These are phyloP conservation scores for Epichloe festucae DNA, from an alignment of 2,329 filamentous ascomycete genomes.

Conservation along the genomic window DNA sequence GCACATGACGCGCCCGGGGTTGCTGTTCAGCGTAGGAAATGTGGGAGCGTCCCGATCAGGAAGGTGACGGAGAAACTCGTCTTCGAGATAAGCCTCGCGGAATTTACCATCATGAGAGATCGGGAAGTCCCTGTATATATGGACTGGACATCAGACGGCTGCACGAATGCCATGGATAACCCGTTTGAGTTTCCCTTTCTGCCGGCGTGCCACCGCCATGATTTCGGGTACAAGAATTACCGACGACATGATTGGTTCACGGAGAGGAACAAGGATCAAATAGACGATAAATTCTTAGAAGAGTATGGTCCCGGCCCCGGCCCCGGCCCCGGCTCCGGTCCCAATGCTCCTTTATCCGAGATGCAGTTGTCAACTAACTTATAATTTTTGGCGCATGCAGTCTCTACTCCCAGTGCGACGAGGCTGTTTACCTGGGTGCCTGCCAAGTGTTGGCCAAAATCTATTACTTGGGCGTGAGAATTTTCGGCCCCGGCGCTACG, in stretches of 20 bases:
- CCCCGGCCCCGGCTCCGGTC: too few species aligned
- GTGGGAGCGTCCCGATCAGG: too few species aligned
- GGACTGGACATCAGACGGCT: slow-evolving; percentile 30
- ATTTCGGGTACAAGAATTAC: slow-evolving; percentile 44
- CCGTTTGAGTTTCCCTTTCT: slow-evolving; percentile 29
- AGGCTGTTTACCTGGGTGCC: fast-evolving
- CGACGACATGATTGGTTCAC: slow-evolving; percentile 25
- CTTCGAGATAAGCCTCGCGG: too few species aligned
- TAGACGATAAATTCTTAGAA: slow-evolving; percentile 34
- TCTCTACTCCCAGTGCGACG: not conserved
- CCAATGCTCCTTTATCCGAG: not conserved
- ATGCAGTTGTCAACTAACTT: not conserved
- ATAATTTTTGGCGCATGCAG: not conserved
- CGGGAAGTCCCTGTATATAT: slow-evolving; percentile 6
- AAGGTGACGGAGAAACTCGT: too few species aligned
- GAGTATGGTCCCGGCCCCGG: slow-evolving; percentile 19
- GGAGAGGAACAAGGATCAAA: slow-evolving; percentile 19
- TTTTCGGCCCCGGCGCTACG: not conserved
- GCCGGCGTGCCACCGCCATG: slow-evolving; percentile 38
- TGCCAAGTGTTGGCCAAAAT: not conserved
- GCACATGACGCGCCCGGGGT: too few species aligned
- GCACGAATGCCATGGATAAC: slow-evolving; percentile 29
- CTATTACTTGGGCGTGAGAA: not conserved
- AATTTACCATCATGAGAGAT: not conserved
- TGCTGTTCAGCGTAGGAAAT: too few species aligned